Evolutionary conservation across 2,329 filamentous ascomycete species (phyloP).

Genomic region (Aspergillus vadensis): DNA sequence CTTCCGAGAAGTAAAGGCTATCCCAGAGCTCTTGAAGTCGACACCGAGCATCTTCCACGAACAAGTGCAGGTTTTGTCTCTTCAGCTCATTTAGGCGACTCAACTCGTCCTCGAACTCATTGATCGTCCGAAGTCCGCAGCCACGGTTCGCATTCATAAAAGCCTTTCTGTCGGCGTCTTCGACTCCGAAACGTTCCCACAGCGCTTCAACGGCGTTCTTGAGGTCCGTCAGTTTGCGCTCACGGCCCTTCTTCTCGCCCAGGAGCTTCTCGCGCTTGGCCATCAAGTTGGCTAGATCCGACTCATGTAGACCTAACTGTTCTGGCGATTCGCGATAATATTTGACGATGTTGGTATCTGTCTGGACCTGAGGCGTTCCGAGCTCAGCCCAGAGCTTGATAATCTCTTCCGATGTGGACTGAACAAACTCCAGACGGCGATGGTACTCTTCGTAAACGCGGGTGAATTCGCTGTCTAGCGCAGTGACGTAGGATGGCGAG

Average conservation of each 20-base stretch:
- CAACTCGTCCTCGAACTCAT: constrained; percentile 93
- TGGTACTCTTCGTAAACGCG: constrained; percentile 97
- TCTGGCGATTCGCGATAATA: constrained; percentile 88
- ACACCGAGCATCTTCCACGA: constrained; percentile 90
- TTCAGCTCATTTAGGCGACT: constrained; percentile 86
- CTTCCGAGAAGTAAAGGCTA: constrained; percentile 87
- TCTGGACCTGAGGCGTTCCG: constrained; percentile 89
- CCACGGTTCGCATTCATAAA: constrained; percentile 89
- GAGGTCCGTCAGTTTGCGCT: constrained; percentile 76
- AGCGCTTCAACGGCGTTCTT: constrained; percentile 76
- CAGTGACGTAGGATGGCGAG: constrained; percentile 83
- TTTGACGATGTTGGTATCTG: constrained; percentile 83
- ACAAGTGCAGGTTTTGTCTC: constrained; percentile 89
- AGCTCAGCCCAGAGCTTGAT: constrained; percentile 96
- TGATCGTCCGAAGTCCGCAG: constrained; percentile 86
- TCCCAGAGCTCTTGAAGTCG: constrained; percentile 96
- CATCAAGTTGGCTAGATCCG: constrained; percentile 74
- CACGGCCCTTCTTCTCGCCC: constrained; percentile 84
- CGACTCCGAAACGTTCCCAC: constrained; percentile 85
- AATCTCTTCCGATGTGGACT: constrained; percentile 75
- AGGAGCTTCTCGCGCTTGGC: constrained; percentile 77
- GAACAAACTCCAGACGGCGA: constrained; percentile 74
- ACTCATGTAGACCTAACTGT: constrained; percentile 86
- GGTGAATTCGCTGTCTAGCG: constrained; percentile 87
- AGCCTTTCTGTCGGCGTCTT: constrained; percentile 77